A percentile compares a stretch with the other conserved stretches of the same genome.
Conservation (phyloP, 345 rosid species). For the Salix arbutifolia region DNA sequence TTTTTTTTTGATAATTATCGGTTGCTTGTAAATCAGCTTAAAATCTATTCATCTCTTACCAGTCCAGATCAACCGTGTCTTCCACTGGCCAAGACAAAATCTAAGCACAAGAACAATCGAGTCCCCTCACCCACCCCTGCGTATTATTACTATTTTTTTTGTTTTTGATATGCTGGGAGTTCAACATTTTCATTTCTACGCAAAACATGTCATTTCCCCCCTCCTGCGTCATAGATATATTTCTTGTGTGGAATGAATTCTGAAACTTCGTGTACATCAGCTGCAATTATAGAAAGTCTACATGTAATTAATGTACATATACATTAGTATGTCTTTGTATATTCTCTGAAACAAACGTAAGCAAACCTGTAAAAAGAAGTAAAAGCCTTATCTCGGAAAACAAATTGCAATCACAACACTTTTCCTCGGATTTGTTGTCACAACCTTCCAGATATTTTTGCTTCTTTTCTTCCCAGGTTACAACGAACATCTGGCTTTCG, state of each 20-base stretch:
- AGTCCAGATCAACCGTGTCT: too few relatives aligned
- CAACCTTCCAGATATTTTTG: conserved; percentile 2
- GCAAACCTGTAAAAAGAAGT: not conserved
- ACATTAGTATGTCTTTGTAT: not conserved
- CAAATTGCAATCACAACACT: not conserved
- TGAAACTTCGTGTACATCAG: not conserved
- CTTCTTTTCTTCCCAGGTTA: not conserved
- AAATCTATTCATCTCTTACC: too few relatives aligned
- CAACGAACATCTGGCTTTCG: not conserved
- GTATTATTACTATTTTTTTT: too few relatives aligned
- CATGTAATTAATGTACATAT: not conserved
- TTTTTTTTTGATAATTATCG: too few relatives aligned
- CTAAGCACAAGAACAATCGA: too few relatives aligned
- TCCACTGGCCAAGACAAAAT: too few relatives aligned
- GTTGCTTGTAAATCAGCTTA: too few relatives aligned
- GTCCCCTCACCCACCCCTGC: fast-evolving
- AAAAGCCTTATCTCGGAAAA: not conserved
- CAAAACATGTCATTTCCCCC: not conserved
- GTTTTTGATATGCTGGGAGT: too few relatives aligned
- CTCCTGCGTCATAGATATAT: not conserved
- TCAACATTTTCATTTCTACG: too few relatives aligned
- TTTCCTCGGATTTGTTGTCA: conserved; percentile 24
- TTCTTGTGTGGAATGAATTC: too few relatives aligned
- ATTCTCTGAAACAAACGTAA: not conserved
- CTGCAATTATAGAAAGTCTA: not conserved